Conservation (phyloP, 2,329 filamentous ascomycete species). For the Diaporthe sp. region DNA sequence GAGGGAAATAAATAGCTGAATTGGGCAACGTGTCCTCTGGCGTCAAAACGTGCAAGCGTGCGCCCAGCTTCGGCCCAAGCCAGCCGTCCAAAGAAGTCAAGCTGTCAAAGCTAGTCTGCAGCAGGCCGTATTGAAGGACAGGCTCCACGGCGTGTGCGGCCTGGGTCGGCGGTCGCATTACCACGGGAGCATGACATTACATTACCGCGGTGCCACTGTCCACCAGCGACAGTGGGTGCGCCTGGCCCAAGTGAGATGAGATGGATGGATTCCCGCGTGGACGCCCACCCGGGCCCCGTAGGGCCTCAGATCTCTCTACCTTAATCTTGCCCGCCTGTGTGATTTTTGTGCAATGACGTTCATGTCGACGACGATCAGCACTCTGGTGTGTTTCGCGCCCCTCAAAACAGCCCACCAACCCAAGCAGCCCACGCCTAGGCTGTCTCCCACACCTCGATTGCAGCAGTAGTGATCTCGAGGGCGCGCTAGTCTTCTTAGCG, state of each 20-base stretch:
- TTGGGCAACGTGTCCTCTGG: slow-evolving; percentile 13
- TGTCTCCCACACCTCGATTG: not conserved
- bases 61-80: slow-evolving; percentile 3
- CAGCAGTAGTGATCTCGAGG: slow-evolving; percentile 9
- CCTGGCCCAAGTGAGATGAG: slow-evolving; percentile 1
- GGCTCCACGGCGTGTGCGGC: not conserved
- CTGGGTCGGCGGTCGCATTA: slow-evolving; percentile 13
- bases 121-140: slow-evolving; percentile 7
- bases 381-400: not conserved
- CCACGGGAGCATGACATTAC: slow-evolving; percentile 18
- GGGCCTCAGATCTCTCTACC: slow-evolving; percentile 18
- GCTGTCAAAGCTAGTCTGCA: slow-evolving; percentile 19
- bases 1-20: slow-evolving; percentile 5
- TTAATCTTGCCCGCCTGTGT: slow-evolving; percentile 13
- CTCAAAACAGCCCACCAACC: slow-evolving; percentile 12
- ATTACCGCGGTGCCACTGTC: slow-evolving; percentile 8
- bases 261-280: slow-evolving; percentile 3
- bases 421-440: slow-evolving; percentile 2
- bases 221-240: slow-evolving; percentile 9
- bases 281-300: not conserved
- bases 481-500: slow-evolving; percentile 13
- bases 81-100: slow-evolving; percentile 9
- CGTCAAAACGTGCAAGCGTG: slow-evolving; percentile 2
- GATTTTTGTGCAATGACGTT: slow-evolving; percentile 16
- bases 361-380: not conserved